These are phyloP conservation scores for Daldinia concentrica DNA, from an alignment of 495 filamentous ascomycete genomes.

Conservation along the genomic window DNA sequence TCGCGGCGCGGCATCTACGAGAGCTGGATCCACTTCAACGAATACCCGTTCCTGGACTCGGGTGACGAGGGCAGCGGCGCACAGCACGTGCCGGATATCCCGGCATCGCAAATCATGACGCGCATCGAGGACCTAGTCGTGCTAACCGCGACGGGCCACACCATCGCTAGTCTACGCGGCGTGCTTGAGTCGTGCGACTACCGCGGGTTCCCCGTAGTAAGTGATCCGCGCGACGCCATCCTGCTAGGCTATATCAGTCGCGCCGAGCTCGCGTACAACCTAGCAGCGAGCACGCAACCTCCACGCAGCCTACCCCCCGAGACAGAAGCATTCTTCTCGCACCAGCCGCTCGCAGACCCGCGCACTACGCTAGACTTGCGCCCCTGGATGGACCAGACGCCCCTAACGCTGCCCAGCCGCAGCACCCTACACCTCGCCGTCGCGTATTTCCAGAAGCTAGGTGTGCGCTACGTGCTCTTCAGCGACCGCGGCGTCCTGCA, in stretches of 20 bases:
- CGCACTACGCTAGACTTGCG: constrained; percentile 83
- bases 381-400: constrained; percentile 98
- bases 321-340: constrained; percentile 84
- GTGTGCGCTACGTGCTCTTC: constrained; percentile 90
- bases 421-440: constrained; percentile 81
- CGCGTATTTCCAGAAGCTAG: constrained; percentile 92
- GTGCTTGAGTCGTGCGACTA: constrained; percentile 79
- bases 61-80: constrained; percentile 72
- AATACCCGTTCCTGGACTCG: constrained; percentile 96
- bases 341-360: constrained; percentile 83
- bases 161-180: constrained; percentile 74
- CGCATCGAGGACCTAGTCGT: constrained; percentile 88
- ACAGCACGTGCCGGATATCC: constrained; percentile 79
- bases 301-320: constrained; percentile 69
- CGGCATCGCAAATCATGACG: constrained; percentile 88
- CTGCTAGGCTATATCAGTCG: constrained; percentile 94
- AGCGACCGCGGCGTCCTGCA: constrained; percentile 80
- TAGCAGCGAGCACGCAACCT: constrained; percentile 65
- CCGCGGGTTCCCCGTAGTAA: constrained; percentile 92
- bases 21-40: constrained; percentile 94
- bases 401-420: constrained; percentile 83
- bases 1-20: constrained; percentile 96
- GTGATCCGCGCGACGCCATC: constrained; percentile 74
- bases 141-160: constrained; percentile 86
- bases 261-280: constrained; percentile 84